These are phyloP conservation scores for Kwoniella mangroviensis DNA, from an alignment of 768 basidiomycete species.

Conservation along the genomic window DNA sequence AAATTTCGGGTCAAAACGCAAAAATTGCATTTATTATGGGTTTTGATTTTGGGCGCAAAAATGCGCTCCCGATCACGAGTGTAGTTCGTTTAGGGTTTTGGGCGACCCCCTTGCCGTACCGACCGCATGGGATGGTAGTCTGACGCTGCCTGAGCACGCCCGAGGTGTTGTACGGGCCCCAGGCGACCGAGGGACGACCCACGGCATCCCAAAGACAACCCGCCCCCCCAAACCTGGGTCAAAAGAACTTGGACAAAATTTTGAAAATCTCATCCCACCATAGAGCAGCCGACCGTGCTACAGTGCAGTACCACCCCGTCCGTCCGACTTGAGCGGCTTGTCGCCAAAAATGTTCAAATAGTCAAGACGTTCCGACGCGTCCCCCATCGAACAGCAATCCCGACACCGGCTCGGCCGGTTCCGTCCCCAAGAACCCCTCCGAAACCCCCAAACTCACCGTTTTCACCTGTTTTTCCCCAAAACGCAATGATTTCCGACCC, in stretches of 20 bases:
- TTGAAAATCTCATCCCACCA: neutral
- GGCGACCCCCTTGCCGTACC: neutral
- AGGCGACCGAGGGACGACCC: conserved; percentile 12
- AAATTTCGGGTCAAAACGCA: conserved; percentile 25
- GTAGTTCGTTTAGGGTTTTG: conserved; percentile 7
- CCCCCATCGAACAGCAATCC: conserved; percentile 1
- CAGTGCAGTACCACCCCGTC: conserved; percentile 13
- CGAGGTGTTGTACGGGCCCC: neutral
- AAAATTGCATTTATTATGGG: conserved; percentile 10
- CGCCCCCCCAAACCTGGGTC: conserved; percentile 76
- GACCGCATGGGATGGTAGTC: neutral
- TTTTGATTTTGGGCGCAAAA: conserved; percentile 15
- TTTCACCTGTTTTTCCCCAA: neutral
- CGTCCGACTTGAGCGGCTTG: neutral
- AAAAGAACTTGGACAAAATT: conserved; percentile 69
- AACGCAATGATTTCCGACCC: neutral
- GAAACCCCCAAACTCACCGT: neutral
- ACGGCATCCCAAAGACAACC: conserved; percentile 51
- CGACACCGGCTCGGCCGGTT: neutral
- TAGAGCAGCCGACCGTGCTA: no score
- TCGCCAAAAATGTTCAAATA: neutral
- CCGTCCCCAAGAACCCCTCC: neutral
- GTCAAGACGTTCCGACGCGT: neutral
- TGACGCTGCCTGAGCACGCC: neutral
- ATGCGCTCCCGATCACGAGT: conserved; percentile 1